These are phyloP conservation scores for Teratosphaeria destructans DNA, from an alignment of 2,329 filamentous ascomycete genomes.

Conservation along the genomic window DNA sequence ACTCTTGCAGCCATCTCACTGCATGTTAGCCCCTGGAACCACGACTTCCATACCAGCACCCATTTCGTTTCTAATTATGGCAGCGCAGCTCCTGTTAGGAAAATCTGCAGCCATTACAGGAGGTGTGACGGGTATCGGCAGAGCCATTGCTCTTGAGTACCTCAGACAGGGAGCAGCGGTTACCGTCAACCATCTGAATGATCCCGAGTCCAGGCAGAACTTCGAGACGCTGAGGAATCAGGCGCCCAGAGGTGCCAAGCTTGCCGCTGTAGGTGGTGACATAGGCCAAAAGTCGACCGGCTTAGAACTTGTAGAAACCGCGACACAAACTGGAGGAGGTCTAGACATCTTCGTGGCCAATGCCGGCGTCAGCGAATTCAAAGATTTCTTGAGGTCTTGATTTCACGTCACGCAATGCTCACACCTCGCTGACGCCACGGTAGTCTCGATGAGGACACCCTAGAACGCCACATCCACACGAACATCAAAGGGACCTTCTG, in stretches of 20 bases:
- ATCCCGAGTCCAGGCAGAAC: conserved; percentile 37
- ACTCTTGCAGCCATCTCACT: too few relatives aligned
- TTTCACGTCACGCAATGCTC: too few relatives aligned
- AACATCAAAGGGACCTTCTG: conserved; percentile 88
- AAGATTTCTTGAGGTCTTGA: conserved; percentile 62
- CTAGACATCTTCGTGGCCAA: conserved; percentile 70
- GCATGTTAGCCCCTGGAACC: too few relatives aligned
- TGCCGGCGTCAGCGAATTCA: conserved; percentile 80
- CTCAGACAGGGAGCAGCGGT: conserved; percentile 68
- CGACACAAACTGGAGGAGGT: conserved; percentile 49
- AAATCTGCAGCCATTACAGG: conserved; percentile 83
- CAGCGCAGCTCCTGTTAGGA: conserved; percentile 45
- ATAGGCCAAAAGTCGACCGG: conserved; percentile 66
- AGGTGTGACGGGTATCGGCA: conserved; percentile 75
- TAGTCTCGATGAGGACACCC: conserved; percentile 58
- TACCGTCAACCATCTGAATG: conserved; percentile 67
- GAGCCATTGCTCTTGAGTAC: conserved; percentile 73
- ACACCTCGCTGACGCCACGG: background rate
- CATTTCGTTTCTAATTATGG: background rate
- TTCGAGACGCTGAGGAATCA: conserved; percentile 39
- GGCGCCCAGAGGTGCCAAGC: conserved; percentile 23
- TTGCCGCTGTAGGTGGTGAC: conserved; percentile 66
- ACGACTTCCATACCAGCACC: too few relatives aligned
- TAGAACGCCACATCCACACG: conserved; percentile 60
- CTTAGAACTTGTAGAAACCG: conserved; percentile 52